Percentiles rank a stretch among this genome's conserved stretches.
These are phyloP conservation scores for Arthromyces matolae DNA, from an alignment of 768 basidiomycete genomes.

Conservation along the genomic window DNA sequence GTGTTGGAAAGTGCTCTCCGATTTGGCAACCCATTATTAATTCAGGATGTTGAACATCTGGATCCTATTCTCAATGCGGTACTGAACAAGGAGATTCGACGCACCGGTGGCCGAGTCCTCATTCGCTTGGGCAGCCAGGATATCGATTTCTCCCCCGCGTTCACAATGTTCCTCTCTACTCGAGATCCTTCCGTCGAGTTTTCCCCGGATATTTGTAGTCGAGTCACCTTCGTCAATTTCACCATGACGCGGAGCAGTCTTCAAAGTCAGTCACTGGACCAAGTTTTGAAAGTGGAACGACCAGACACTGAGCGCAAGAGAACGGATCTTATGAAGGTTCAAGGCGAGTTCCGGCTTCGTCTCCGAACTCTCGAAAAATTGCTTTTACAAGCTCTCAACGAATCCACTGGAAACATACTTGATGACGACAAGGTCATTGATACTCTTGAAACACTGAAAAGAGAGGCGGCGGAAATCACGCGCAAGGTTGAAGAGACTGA, in stretches of 20 bases:
- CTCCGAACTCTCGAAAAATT: slow-evolving; percentile 90
- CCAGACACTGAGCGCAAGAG: slow-evolving; percentile 95
- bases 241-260: slow-evolving; percentile 99
- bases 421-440: slow-evolving; percentile 99
- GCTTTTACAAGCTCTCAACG: slow-evolving; percentile 91
- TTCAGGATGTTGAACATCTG: slow-evolving; percentile 96
- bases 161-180: slow-evolving; percentile 99
- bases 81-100: slow-evolving; percentile 91
- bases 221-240: slow-evolving; percentile 94
- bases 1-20: slow-evolving; percentile 97
- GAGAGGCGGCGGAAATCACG: slow-evolving; percentile 94
- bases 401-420: slow-evolving; percentile 93
- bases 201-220: slow-evolving; percentile 97
- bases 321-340: slow-evolving; percentile 95
- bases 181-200: slow-evolving; percentile 97
- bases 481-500: slow-evolving; percentile 97
- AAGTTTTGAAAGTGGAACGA: slow-evolving; percentile 94
- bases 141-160: slow-evolving; percentile 99
- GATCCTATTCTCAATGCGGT: slow-evolving; percentile 98
- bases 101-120: slow-evolving; percentile 95
- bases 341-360: slow-evolving; percentile 94
- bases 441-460: slow-evolving; percentile 92
- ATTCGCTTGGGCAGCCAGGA: slow-evolving; percentile 97
- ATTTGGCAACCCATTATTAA: slow-evolving; percentile 95
- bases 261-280: slow-evolving; percentile 96